Conservation (phyloP, 1,139 yeast species). For the Trichomonascaceae sp. region DNA sequence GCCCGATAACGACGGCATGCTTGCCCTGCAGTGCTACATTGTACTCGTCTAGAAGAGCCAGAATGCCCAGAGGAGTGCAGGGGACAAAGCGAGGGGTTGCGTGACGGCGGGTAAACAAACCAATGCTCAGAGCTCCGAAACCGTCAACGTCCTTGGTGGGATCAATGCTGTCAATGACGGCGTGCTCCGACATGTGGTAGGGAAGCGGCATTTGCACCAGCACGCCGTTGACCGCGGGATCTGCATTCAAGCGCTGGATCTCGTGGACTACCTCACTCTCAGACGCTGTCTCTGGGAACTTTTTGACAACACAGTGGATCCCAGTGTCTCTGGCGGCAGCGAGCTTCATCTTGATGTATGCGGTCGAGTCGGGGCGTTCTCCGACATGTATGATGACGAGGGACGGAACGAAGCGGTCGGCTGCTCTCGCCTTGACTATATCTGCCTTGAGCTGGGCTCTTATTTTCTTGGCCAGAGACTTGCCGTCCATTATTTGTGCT, state of each 20-base stretch:
- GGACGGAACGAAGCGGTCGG: conserved; percentile 46
- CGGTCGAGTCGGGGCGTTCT: conserved; percentile 72
- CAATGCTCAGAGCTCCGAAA: conserved; percentile 78
- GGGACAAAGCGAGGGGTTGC: conserved; percentile 79
- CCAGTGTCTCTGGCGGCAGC: conserved; percentile 56
- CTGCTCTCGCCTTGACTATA: neutral
- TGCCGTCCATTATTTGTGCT: no score
- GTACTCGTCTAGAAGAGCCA: conserved; percentile 57
- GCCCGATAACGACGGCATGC: conserved; percentile 86
- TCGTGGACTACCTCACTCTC: conserved; percentile 39
- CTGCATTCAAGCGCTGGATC: conserved; percentile 53
- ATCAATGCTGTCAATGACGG: conserved; percentile 63
- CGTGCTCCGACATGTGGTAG: conserved; percentile 59
- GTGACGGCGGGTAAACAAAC: conserved; percentile 78
- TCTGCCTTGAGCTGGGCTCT: neutral
- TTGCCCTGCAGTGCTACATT: conserved; percentile 61
- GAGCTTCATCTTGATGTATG: conserved; percentile 88
- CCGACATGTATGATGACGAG: conserved; percentile 87
- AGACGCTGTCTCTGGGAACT: conserved; percentile 21
- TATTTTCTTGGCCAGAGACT: neutral
- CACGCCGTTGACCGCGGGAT: conserved; percentile 68
- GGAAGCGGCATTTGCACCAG: conserved; percentile 92
- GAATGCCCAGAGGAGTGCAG: conserved; percentile 92
- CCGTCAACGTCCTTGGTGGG: conserved; percentile 92
- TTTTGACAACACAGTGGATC: conserved; percentile 22